These are phyloP conservation scores for Ophiostoma ulmi DNA, from an alignment of 2,329 filamentous ascomycete species.

Conservation along the genomic window DNA sequence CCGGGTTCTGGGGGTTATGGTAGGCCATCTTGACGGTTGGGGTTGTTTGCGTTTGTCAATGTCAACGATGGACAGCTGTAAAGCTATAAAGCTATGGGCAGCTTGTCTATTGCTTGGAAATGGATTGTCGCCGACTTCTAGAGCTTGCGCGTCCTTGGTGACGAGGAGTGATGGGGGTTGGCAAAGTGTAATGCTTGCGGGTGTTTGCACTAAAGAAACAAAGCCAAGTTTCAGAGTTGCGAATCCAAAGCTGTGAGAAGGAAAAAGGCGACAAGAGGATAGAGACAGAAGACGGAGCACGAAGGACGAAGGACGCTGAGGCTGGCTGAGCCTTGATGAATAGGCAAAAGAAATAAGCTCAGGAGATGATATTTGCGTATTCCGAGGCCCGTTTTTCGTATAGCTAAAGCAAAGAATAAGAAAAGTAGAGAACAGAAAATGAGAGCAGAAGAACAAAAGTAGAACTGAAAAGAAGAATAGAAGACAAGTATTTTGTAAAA, in stretches of 20 bases:
- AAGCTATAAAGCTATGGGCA: neutral
- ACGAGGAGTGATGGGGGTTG: neutral
- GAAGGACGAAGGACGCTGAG: neutral
- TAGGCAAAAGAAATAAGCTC: neutral
- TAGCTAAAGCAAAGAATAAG: neutral
- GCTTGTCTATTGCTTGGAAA: neutral
- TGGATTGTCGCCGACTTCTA: neutral
- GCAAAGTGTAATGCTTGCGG: neutral
- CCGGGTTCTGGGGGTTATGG: conserved; percentile 86
- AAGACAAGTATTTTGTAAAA: neutral
- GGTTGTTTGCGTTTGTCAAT: neutral
- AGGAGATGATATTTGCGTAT: neutral
- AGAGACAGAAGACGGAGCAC: neutral
- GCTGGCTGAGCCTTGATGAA: neutral
- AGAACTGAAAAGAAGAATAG: neutral
- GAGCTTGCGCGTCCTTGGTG: conserved; percentile 2
- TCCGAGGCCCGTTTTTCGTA: neutral
- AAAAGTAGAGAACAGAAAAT: neutral
- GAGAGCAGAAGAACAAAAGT: neutral
- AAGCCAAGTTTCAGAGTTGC: neutral
- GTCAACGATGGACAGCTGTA: neutral
- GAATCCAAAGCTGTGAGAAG: neutral
- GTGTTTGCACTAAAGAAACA: neutral
- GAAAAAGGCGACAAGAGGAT: neutral
- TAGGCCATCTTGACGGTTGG: conserved; percentile 66